Percentiles rank a stretch among this genome's conserved stretches.
phyloP scores from a whole-genome alignment of 352 stramenopile species.

The Globisporangium iwayamae region DNA sequence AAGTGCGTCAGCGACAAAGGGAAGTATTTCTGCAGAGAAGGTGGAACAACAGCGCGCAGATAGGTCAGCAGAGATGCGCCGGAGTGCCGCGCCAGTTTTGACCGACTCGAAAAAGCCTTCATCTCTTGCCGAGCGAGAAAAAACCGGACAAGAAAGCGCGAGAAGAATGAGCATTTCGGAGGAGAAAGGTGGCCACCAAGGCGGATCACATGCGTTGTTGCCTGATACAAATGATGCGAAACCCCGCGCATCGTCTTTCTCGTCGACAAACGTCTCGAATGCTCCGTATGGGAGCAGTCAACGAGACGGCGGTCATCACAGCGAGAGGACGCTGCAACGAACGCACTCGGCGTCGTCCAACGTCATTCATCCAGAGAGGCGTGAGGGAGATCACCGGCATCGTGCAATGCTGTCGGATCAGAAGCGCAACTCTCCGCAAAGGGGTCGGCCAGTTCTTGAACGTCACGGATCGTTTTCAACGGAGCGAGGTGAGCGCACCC shows the following conservation, averaged over 20 bases:
- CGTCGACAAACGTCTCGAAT: constrained; percentile 13
- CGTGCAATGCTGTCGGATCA: constrained; percentile 9
- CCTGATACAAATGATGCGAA: constrained; percentile 22
- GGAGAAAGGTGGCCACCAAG: constrained; percentile 27
- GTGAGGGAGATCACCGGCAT: constrained; percentile 18
- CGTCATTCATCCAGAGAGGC: constrained; percentile 16
- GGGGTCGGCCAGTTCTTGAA: constrained; percentile 32
- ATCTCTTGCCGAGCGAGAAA: background rate
- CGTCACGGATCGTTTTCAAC: constrained; percentile 43
- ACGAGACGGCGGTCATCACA: background rate
- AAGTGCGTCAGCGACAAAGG: background rate
- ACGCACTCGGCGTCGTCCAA: constrained; percentile 13
- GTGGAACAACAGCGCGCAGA: background rate
- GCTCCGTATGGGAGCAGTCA: background rate
- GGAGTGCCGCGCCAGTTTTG: background rate
- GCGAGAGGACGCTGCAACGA: constrained; percentile 8
- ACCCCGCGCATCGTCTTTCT: constrained; percentile 38
- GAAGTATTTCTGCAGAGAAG: background rate
- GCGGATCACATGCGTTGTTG: constrained; percentile 12
- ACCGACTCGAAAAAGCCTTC: background rate
- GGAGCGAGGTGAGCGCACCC: constrained; percentile 9
- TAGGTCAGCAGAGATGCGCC: background rate
- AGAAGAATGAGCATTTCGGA: constrained; percentile 14
- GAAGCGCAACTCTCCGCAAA: constrained; percentile 19
- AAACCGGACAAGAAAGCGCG: background rate